Evolutionary conservation across 768 basidiomycete genomes (phyloP).

Genomic region (Coprinopsis cinerea): DNA sequence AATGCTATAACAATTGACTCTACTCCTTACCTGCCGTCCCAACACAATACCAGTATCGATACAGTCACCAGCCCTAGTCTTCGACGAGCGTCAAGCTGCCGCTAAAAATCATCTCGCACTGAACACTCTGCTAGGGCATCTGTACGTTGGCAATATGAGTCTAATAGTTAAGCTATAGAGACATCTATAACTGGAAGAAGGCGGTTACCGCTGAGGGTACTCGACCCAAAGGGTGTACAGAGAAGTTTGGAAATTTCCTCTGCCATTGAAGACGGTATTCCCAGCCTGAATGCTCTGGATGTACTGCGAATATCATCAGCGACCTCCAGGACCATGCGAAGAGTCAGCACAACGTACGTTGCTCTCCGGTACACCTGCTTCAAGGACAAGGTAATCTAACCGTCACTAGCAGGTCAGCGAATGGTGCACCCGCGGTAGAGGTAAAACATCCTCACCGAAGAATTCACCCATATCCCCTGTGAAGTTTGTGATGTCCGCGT

Average conservation of each 20-base stretch:
- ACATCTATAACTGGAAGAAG: neutral
- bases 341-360: constrained; percentile 27
- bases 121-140: neutral
- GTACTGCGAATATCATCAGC: constrained; percentile 25
- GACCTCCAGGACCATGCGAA: neutral
- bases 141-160: neutral
- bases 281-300: constrained; percentile 52
- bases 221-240: constrained; percentile 13
- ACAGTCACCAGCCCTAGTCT: too few species aligned
- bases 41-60: too few species aligned
- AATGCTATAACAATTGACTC: too few species aligned
- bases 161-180: neutral
- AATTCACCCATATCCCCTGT: constrained; percentile 47
- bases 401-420: neutral
- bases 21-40: too few species aligned
- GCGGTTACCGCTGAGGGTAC: neutral
- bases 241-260: constrained; percentile 37
- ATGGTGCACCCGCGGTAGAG: neutral
- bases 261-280: constrained; percentile 49
- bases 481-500: constrained; percentile 45
- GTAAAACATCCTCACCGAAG: constrained; percentile 32
- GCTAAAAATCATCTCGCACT: too few species aligned
- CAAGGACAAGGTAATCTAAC: constrained; percentile 38
- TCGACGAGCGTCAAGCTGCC: too few species aligned
- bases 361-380: constrained; percentile 41